Evolutionary conservation across 2,329 filamentous ascomycete species (phyloP).

Genomic region (Colletotrichum sp.): DNA sequence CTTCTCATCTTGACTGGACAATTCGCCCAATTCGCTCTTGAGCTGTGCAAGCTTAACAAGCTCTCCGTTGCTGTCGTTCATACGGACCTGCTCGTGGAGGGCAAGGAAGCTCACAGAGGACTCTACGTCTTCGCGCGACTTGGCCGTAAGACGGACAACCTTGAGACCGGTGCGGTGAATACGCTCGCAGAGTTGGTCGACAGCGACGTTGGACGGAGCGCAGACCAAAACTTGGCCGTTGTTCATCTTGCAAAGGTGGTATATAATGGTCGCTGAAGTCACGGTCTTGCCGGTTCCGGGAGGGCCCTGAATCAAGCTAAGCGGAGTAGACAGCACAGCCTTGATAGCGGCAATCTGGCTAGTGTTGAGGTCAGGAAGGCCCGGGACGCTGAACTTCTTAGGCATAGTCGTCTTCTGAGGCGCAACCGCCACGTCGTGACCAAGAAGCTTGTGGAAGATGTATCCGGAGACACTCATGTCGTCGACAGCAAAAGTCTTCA

Average conservation of each 20-base stretch:
- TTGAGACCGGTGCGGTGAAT: conserved; percentile 95
- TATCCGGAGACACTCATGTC: conserved; percentile 99
- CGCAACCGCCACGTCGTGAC: conserved; percentile 91
- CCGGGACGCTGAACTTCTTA: conserved; percentile 95
- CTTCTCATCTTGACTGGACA: conserved; percentile 97
- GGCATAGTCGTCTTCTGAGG: conserved; percentile 96
- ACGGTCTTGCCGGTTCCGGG: conserved; percentile 98
- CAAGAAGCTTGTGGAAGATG: conserved; percentile 96
- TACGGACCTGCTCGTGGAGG: conserved; percentile 94
- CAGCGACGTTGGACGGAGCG: conserved; percentile 96
- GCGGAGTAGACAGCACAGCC: conserved; percentile 88
- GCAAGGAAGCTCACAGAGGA: conserved; percentile 97
- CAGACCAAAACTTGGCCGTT: conserved; percentile 95
- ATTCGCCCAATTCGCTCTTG: conserved; percentile 88
- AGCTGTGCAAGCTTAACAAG: conserved; percentile 90
- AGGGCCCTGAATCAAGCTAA: conserved; percentile 95
- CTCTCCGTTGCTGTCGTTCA: conserved; percentile 96
- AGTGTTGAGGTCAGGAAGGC: conserved; percentile 90
- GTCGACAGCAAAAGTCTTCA: conserved; percentile 98
- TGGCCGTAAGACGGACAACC: conserved; percentile 96
- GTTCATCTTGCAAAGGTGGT: conserved; percentile 94
- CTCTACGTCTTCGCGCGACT: conserved; percentile 97
- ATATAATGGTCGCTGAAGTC: conserved; percentile 98
- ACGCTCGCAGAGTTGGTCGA: conserved; percentile 96
- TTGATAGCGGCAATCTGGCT: conserved; percentile 98